Evolutionary conservation across 441 rosid genomes (phyloP).

Genomic region (Rhodomyrtus psidioides): DNA sequence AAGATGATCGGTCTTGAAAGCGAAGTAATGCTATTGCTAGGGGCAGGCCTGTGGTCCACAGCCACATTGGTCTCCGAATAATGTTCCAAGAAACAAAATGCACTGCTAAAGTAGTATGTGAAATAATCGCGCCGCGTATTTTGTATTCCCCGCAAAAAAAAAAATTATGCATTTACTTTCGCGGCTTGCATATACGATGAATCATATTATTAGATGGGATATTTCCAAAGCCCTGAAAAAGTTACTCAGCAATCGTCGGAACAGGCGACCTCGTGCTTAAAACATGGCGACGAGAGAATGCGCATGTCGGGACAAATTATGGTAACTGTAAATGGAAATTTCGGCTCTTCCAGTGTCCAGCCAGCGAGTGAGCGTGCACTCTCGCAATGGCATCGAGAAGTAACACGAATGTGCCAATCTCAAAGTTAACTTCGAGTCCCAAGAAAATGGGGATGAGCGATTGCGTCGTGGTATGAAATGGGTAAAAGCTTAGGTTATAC

Average conservation of each 20-base stretch:
- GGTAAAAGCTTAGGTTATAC: neutral
- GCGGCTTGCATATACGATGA: neutral
- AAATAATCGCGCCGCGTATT: neutral
- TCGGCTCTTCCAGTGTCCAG: neutral
- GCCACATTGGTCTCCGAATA: neutral
- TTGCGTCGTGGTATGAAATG: fast-evolving
- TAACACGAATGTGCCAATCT: fast-evolving
- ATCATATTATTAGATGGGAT: neutral
- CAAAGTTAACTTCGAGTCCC: neutral
- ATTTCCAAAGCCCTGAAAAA: neutral
- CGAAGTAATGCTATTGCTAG: conserved; percentile 25
- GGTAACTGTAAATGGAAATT: neutral
- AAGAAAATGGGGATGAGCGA: neutral
- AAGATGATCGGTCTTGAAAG: conserved; percentile 51
- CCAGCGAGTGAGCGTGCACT: neutral
- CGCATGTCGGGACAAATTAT: neutral
- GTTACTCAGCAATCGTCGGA: neutral
- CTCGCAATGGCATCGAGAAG: neutral
- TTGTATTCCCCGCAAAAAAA: neutral
- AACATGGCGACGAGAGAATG: fast-evolving
- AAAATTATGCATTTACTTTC: neutral
- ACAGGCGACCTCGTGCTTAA: fast-evolving
- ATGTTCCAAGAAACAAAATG: neutral
- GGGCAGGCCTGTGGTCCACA: conserved; percentile 29
- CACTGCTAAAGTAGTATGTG: neutral